Conservation (phyloP, 768 basidiomycete species). For the Auriscalpium microsporum region DNA sequence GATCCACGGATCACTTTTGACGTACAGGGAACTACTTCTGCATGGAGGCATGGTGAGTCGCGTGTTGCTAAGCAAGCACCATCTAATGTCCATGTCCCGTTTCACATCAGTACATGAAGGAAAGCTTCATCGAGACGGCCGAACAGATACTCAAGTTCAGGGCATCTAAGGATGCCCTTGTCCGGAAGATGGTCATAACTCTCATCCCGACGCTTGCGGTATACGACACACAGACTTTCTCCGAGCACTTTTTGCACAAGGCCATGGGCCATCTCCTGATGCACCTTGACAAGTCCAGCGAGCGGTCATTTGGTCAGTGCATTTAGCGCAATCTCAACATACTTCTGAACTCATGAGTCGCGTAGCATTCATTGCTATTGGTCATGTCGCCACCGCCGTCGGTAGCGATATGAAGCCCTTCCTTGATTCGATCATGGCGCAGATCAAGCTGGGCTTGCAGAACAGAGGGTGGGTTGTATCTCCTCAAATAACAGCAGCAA, state of each 20-base stretch:
- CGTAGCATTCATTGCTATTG: conserved; percentile 90
- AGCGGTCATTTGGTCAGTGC: conserved; percentile 73
- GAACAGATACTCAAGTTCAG: conserved; percentile 87
- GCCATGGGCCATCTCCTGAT: conserved; percentile 88
- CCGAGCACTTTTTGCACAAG: conserved; percentile 84
- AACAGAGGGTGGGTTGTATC: conserved; percentile 57
- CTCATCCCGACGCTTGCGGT: conserved; percentile 91
- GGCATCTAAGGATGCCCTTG: conserved; percentile 75
- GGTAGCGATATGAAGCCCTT: conserved; percentile 94
- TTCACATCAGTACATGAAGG: conserved; percentile 66
- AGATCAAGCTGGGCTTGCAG: conserved; percentile 82
- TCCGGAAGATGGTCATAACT: conserved; percentile 91
- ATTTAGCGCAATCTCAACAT: not conserved
- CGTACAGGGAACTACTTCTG: conserved; percentile 82
- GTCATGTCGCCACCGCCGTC: conserved; percentile 87
- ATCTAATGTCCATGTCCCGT: not conserved
- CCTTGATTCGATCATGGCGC: conserved; percentile 81
- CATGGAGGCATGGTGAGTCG: conserved; percentile 87
- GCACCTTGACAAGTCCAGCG: conserved; percentile 81
- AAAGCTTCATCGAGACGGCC: conserved; percentile 77
- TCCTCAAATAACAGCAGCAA: not conserved
- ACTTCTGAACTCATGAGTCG: conserved; percentile 5
- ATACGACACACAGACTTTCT: conserved; percentile 90
- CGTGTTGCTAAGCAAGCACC: no score
- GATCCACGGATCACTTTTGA: conserved; percentile 87